Evolutionary conservation across 139 green algal genomes (phyloP), one percentile per base, ranked within the genome.

Genomic region (Bryopsis sp.): DNA sequence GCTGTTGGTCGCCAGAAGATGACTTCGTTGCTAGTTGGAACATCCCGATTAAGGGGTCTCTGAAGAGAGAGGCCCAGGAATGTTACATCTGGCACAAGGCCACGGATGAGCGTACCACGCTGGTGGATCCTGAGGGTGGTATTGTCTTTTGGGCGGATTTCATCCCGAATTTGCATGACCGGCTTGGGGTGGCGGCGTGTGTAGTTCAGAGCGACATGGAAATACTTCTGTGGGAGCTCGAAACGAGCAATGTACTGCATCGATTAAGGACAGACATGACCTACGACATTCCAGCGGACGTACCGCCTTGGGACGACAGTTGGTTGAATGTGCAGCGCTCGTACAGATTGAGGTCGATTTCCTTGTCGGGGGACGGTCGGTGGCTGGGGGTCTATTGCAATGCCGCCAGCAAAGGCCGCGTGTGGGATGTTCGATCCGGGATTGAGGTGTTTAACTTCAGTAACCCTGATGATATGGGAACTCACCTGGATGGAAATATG

Each of bases 11-110:
- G 4, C 28, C 28, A 3, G 11, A 22, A 26, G 28, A 39, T 22
- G 6, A 7, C 7, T 46, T 65, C 4, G 43, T 65, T 65, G 58
- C 31, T 15, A 47, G 32, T 65, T 65, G 58, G 58, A 33, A 65
- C 28, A 6, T 26, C 6, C 58, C 58, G 4, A 11, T 65, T 11
- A 39, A 65, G 29, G 15, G 28, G 7, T 24, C 58, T n/a, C 58
- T 39, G 4, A 39, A 39, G 4, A 46, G 4, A 3, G 58, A 65
- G 26, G 6, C 31, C 24, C 32, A 33, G 3, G 29, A 28, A 11
- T 65, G 58, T 39, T 22, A 39, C 31, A 5, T 65, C 31, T 65
- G 58, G 58, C 22, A 26, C 5, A 6, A 47, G 8, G n/a, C n/a
- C n/a, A n/a, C n/a, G n/a, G n/a, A n/a, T n/a, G n/a, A n/a, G n/a